Conservation (phyloP, 495 filamentous ascomycete species). For the Penicillium cinerascens region DNA sequence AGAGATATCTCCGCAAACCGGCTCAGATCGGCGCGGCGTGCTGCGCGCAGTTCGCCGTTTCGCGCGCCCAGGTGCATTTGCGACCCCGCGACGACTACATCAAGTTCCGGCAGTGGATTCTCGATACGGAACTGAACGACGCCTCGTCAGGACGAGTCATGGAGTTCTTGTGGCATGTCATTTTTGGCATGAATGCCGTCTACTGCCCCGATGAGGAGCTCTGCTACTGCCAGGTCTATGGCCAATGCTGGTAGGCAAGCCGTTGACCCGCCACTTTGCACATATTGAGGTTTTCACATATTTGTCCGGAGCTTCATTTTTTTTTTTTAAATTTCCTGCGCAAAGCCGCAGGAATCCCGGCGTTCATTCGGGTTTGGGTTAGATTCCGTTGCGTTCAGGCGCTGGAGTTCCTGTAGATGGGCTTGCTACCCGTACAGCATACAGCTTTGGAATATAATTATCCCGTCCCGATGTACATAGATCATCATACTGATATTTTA, state of each 20-base stretch:
- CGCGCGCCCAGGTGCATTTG: conserved; percentile 47
- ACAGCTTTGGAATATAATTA: not conserved
- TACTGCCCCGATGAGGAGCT: conserved; percentile 47
- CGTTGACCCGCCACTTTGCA: not conserved
- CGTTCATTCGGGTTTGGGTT: not conserved
- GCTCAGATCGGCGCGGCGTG: conserved; percentile 44
- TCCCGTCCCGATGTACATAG: not conserved
- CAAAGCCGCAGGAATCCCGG: not conserved
- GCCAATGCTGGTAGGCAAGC: conserved; percentile 40
- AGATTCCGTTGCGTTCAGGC: not conserved
- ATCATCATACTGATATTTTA: not conserved
- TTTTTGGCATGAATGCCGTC: conserved; percentile 53
- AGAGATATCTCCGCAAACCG: conserved; percentile 30
- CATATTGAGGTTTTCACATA: not conserved
- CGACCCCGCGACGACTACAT: conserved; percentile 58
- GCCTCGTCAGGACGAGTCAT: conserved; percentile 65
- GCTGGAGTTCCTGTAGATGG: not conserved
- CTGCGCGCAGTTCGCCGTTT: conserved; percentile 68
- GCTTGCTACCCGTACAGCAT: not conserved
- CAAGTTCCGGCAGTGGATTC: conserved; percentile 63
- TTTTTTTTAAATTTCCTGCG: not conserved
- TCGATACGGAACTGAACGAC: conserved; percentile 57
- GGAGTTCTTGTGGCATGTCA: conserved; percentile 71
- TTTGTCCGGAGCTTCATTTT: not conserved
- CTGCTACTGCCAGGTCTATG: conserved; percentile 51